Percentiles rank a stretch among this genome's conserved stretches.
phyloP scores from a whole-genome alignment of 73 alveolate genomes.

The Tetrahymena thermophila region DNA sequence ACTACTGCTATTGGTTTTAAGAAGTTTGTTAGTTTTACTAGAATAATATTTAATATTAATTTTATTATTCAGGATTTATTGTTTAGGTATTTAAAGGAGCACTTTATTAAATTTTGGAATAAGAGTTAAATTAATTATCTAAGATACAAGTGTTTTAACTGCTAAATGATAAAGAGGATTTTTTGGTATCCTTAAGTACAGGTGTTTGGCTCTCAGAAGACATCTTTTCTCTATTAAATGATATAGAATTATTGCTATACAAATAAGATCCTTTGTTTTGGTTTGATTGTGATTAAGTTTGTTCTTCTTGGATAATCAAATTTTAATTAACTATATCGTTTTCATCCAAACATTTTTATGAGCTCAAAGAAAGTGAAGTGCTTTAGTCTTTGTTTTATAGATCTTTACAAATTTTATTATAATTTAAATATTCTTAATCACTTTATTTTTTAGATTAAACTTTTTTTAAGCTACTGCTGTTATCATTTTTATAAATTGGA shows the following conservation, averaged over 20 bases:
- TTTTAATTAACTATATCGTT: neutral
- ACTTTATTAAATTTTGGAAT: too few species aligned
- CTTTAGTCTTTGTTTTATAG: neutral
- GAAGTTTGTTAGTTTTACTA: neutral
- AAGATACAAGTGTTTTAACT: neutral
- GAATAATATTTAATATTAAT: too few species aligned
- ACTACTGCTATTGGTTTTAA: neutral
- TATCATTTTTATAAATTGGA: neutral
- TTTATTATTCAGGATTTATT: neutral
- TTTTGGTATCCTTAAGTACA: neutral
- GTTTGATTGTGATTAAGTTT: neutral
- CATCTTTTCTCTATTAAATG: neutral
- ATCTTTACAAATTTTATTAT: neutral
- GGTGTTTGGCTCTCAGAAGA: neutral
- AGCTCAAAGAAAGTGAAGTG: neutral
- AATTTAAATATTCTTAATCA: too few species aligned
- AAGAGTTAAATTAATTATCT: neutral
- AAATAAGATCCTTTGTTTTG: neutral
- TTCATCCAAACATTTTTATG: neutral
- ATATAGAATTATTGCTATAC: neutral
- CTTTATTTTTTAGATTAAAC: neutral
- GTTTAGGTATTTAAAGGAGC: neutral
- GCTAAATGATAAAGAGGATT: neutral
- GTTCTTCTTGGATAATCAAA: neutral
- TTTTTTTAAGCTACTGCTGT: neutral